A percentile compares a stretch with the other conserved stretches of the same genome.
phyloP scores from a whole-genome alignment of 2,329 filamentous ascomycete species.

The Aschersonia sp. region DNA sequence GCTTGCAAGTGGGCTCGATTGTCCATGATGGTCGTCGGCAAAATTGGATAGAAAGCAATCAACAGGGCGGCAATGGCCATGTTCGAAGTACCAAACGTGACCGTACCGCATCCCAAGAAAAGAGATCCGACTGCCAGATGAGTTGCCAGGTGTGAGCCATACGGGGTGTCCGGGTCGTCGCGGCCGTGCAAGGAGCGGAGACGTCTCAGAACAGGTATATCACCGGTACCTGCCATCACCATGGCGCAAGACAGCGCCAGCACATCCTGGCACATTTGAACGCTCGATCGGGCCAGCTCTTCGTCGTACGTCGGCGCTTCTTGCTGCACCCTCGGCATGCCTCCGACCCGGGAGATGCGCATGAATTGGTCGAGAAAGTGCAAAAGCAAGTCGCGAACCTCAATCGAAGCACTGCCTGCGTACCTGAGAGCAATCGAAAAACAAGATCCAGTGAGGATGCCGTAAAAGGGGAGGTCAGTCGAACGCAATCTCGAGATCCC shows the following conservation, averaged over 20 bases:
- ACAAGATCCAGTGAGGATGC: constrained; percentile 79
- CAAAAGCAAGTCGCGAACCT: constrained; percentile 68
- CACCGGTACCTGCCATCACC: constrained; percentile 93
- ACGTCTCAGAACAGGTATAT: constrained; percentile 70
- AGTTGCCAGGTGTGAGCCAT: constrained; percentile 83
- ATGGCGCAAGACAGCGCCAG: constrained; percentile 69
- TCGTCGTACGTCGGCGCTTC: constrained; percentile 54
- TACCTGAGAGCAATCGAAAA: constrained; percentile 64
- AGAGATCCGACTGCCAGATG: constrained; percentile 84
- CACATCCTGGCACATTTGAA: constrained; percentile 82
- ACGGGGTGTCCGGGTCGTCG: constrained; percentile 69
- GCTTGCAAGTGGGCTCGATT: constrained; percentile 92
- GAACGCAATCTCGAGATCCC: constrained; percentile 51
- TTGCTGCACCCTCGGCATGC: constrained; percentile 12
- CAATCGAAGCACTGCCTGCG: constrained; percentile 54
- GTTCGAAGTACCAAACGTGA: constrained; percentile 81
- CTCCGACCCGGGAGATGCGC: constrained; percentile 50
- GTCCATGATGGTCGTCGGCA: constrained; percentile 78
- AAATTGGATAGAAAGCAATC: constrained; percentile 86
- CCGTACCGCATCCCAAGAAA: constrained; percentile 84
- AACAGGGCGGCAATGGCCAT: constrained; percentile 75
- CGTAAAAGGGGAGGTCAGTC: constrained; percentile 81
- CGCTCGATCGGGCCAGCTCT: constrained; percentile 67
- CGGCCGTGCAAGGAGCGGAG: constrained; percentile 80
- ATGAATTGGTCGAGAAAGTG: constrained; percentile 80